phyloP scores from a whole-genome alignment of 208 protist species.

The Leishmania guyanensis region DNA sequence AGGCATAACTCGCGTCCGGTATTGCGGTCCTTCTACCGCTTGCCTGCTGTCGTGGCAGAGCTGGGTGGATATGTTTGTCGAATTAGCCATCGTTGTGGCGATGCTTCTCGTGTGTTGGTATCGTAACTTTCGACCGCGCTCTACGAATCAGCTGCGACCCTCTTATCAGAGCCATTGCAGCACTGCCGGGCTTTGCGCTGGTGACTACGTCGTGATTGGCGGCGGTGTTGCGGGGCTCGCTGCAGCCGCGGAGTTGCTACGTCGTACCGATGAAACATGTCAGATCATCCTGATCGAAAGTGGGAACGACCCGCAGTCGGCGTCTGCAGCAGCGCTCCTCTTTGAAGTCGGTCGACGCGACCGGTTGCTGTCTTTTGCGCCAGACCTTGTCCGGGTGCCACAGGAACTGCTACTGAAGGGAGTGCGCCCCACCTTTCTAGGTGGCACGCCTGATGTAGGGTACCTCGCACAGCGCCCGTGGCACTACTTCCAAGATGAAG shows the following conservation, averaged over 20 bases:
- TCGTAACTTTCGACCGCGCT: slow-evolving; percentile 35
- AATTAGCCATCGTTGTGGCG: slow-evolving; percentile 16
- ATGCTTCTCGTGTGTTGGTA: slow-evolving; percentile 38
- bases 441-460: slow-evolving; percentile 15
- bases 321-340: slow-evolving; percentile 1
- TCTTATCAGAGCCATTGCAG: slow-evolving; percentile 18
- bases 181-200: neutral
- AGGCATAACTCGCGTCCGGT: neutral
- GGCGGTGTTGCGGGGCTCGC: slow-evolving; percentile 76
- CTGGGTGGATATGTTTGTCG: slow-evolving; percentile 20
- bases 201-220: slow-evolving; percentile 84
- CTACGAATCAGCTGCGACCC: slow-evolving; percentile 34
- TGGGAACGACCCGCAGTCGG: slow-evolving; percentile 39
- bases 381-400: slow-evolving; percentile 35
- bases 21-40: neutral
- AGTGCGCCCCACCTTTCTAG: slow-evolving; percentile 7
- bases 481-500: slow-evolving; percentile 17
- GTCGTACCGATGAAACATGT: neutral
- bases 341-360: slow-evolving; percentile 12
- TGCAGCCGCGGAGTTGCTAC: slow-evolving; percentile 47
- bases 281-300: slow-evolving; percentile 65
- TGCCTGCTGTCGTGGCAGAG: neutral
- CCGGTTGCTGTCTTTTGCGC: slow-evolving; percentile 43
- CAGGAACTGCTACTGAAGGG: slow-evolving; percentile 4
- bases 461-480: slow-evolving; percentile 22